Evolutionary conservation across 148 eudicot species (phyloP).

Genomic region (Amaranthus palmeri): DNA sequence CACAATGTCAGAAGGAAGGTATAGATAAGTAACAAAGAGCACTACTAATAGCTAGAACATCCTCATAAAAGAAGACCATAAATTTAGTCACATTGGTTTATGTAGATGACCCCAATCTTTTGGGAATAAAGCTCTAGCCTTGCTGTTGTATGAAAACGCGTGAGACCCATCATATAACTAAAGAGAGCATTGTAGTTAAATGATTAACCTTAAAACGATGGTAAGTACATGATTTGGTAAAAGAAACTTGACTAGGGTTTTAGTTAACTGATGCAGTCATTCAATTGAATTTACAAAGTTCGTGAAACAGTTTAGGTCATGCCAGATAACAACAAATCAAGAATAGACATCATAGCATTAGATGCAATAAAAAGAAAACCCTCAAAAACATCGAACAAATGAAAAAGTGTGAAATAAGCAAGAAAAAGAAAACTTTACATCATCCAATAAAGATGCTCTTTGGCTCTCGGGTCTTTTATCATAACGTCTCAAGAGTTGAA

Average conservation of each 20-base stretch:
- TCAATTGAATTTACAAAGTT: background rate
- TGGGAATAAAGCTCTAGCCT: no score
- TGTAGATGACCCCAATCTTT: no score
- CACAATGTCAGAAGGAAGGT: no score
- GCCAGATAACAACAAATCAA: background rate
- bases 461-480: slow-evolving; percentile 73
- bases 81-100: no score
- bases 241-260: no score
- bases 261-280: background rate
- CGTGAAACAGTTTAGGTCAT: background rate
- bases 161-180: background rate
- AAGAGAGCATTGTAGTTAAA: background rate
- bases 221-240: background rate
- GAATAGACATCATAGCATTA: background rate
- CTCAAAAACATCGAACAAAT: background rate
- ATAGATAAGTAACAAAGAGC: no score
- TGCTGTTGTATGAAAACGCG: no score
- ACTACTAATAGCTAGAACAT: no score
- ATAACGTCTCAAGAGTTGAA: slow-evolving; percentile 84
- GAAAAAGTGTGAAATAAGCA: background rate
- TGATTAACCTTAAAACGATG: background rate
- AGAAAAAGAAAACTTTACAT: slow-evolving; percentile 42
- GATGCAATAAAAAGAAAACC: background rate
- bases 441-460: slow-evolving; percentile 80
- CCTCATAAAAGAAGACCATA: no score